Evolutionary conservation across 2,329 filamentous ascomycete species (phyloP), one percentile per base, ranked within the genome.

Genomic region (Xylaria digitata): DNA sequence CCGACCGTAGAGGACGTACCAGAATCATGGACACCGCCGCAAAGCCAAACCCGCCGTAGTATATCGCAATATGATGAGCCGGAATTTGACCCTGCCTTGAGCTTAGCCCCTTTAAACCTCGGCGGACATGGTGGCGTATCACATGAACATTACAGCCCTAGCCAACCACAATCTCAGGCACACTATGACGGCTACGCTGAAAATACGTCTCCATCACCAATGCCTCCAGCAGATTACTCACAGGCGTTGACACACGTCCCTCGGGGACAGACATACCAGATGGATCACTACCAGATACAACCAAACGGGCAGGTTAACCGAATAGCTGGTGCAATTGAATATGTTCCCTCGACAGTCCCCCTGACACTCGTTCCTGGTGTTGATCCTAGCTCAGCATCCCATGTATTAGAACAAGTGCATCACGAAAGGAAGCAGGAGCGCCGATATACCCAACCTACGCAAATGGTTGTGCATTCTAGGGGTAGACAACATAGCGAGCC

Each of bases 1-100:
- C 87, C 85, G 2, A 89, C 85, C 6, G 87, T 88, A 6, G 89
- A 91, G 74, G 89, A 91, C 69, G 87, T 84, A 6, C 87, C 88
- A 3, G 87, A 89, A 55, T 84, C 85, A 1, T 78, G 77, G 77
- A 78, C 75, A 11, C 77, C 77, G 8, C 77, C 77, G 11, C 75
- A 69, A 50, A 60, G 68, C 3, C 72, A 74, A 63, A 50, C 70
- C 19, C 71, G 73, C 42, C 67, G 63, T 34, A 73, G 73, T n/a
- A 73, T 72, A 48, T 63, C 71, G 6, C 75, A 76, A 58, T 77
- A 76, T n/a, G 80, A 82, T 26, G 81, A 83, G 54, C 69, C 75
- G 57, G 78, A 77, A 2, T 84, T 82, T 63, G 78, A 82, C 13
- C 73, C 77, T 40, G 76, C 72, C 2, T 74, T 80, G 1, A 83